Conservation (phyloP, 1,139 yeast species). For the Protomyces macrosporus region DNA sequence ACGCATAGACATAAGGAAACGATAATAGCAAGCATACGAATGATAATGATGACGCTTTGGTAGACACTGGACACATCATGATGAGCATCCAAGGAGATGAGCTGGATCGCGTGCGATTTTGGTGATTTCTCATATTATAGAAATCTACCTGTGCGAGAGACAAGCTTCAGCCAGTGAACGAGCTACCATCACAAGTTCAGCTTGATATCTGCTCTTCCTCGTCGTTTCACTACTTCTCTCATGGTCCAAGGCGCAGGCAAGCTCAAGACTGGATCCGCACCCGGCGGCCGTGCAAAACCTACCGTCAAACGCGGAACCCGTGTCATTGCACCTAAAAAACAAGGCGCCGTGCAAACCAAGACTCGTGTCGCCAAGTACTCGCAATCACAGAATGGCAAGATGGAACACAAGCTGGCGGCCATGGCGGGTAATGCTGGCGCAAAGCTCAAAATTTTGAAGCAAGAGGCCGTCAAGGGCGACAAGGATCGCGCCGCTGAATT, state of each 20-base stretch:
- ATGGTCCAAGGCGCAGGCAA: conserved; percentile 20
- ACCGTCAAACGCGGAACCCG: conserved; percentile 20
- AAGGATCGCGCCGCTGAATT: conserved; percentile 21
- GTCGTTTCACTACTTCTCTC: too few species aligned
- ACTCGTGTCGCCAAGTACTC: conserved; percentile 19
- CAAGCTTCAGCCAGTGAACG: too few species aligned
- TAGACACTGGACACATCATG: too few species aligned
- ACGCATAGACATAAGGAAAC: too few species aligned
- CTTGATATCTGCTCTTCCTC: too few species aligned
- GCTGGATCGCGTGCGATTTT: too few species aligned
- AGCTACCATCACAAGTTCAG: too few species aligned
- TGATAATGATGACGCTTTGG: too few species aligned
- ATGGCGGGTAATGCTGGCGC: conserved; percentile 24
- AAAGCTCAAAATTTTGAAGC: conserved; percentile 17
- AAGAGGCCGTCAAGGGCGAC: conserved; percentile 19
- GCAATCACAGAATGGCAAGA: conserved; percentile 23
- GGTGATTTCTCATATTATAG: too few species aligned
- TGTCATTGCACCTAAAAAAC: conserved; percentile 15
- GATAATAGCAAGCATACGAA: too few species aligned
- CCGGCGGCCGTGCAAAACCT: conserved; percentile 18
- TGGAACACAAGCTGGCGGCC: conserved; percentile 22
- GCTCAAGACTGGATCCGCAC: neutral
- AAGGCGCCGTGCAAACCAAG: conserved; percentile 14
- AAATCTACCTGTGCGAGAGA: too few species aligned
- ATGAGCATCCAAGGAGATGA: too few species aligned